Conservation (phyloP, 768 basidiomycete species). For the Pleurotus salmoneostramineus region DNA sequence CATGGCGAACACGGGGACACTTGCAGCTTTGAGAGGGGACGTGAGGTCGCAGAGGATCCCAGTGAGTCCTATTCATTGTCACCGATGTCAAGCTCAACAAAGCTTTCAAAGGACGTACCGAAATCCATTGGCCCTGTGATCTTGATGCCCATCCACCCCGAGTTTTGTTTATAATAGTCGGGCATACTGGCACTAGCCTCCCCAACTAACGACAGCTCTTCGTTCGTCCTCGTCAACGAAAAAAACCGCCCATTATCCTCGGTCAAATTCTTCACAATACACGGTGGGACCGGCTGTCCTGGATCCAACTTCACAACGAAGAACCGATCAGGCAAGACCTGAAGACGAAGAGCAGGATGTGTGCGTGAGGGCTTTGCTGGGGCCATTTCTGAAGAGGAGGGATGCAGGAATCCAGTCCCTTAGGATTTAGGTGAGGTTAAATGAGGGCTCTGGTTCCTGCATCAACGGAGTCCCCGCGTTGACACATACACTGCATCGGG, state of each 20-base stretch:
- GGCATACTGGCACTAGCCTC: conserved; percentile 33
- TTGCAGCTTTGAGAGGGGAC: conserved; percentile 45
- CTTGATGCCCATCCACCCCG: conserved; percentile 56
- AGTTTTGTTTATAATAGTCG: conserved; percentile 28
- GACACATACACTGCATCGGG: conserved; percentile 3
- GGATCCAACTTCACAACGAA: conserved; percentile 40
- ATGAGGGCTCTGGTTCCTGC: neutral
- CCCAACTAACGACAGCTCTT: conserved; percentile 62
- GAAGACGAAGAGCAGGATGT: conserved; percentile 44
- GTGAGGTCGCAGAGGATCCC: conserved; percentile 55
- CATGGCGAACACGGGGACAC: conserved; percentile 53
- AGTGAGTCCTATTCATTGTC: conserved; percentile 39
- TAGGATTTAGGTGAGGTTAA: neutral
- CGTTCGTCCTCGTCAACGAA: conserved; percentile 54
- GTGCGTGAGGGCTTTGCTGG: conserved; percentile 30
- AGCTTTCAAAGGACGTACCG: conserved; percentile 27
- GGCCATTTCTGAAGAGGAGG: neutral
- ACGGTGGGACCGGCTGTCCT: conserved; percentile 29
- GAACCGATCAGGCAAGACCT: conserved; percentile 38
- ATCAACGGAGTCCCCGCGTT: conserved; percentile 5
- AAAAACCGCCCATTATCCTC: conserved; percentile 31
- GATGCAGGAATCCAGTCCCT: neutral
- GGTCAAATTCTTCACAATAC: conserved; percentile 26
- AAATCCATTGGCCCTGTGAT: conserved; percentile 69
- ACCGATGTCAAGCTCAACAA: neutral